These are phyloP conservation scores for Trichoderma erinaceum DNA, from an alignment of 495 filamentous ascomycete genomes.

Conservation along the genomic window DNA sequence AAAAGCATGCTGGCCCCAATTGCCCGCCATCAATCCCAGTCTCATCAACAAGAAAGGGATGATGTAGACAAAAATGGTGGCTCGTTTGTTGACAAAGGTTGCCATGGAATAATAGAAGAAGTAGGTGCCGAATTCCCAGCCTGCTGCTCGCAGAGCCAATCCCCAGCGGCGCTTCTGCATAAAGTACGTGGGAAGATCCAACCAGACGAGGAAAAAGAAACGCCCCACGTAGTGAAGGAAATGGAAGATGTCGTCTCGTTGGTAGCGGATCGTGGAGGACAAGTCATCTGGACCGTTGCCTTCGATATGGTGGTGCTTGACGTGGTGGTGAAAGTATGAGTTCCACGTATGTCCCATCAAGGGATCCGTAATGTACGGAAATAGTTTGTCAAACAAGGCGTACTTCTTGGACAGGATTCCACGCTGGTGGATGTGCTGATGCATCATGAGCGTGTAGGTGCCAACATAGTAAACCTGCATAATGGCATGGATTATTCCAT, in stretches of 20 bases:
- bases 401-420: constrained; percentile 55
- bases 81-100: constrained; percentile 35
- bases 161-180: constrained; percentile 45
- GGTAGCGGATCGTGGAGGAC: constrained; percentile 67
- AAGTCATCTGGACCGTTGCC: constrained; percentile 72
- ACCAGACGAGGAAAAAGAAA: constrained; percentile 65
- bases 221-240: constrained; percentile 65
- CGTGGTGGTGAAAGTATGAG: constrained; percentile 77
- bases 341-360: constrained; percentile 81
- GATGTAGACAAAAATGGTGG: constrained; percentile 53
- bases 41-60: constrained; percentile 56
- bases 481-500: constrained; percentile 56
- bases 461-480: constrained; percentile 61
- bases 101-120: constrained; percentile 38
- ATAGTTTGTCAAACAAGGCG: constrained; percentile 49
- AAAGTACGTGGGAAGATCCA: constrained; percentile 72
- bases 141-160: constrained; percentile 45
- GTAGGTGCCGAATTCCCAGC: constrained; percentile 54
- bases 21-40: constrained; percentile 69
- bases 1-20: constrained; percentile 73
- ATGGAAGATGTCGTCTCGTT: constrained; percentile 58
- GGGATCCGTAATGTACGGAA: constrained; percentile 69
- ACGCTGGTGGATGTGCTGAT: constrained; percentile 74
- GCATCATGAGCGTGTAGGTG: constrained; percentile 71
- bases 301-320: constrained; percentile 81